These are phyloP conservation scores for Thalia dealbata DNA, from an alignment of 176 grass and related monocot species.

Conservation along the genomic window DNA sequence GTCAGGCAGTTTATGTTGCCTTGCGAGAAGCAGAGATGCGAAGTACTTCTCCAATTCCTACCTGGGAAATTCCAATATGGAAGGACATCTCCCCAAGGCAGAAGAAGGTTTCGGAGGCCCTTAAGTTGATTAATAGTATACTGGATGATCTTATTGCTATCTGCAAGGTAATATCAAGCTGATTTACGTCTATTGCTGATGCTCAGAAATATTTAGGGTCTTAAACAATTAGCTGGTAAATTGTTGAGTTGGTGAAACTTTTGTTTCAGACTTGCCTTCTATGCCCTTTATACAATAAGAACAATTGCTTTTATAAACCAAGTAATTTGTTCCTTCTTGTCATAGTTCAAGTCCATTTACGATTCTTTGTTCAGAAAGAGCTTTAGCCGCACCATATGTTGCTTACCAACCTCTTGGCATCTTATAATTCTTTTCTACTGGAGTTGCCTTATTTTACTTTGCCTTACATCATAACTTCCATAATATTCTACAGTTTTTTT, in stretches of 20 bases:
- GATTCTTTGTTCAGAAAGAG: neutral
- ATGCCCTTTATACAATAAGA: neutral
- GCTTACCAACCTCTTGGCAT: neutral
- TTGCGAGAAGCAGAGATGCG: constrained; percentile 85
- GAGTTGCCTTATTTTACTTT: neutral
- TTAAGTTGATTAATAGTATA: constrained; percentile 66
- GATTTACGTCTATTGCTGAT: neutral
- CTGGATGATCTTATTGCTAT: constrained; percentile 67
- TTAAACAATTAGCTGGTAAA: neutral
- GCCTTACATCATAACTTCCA: neutral
- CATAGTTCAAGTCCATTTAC: neutral
- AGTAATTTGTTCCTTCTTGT: neutral
- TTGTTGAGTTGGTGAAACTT: no score
- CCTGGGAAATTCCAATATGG: constrained; percentile 99
- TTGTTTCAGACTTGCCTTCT: no score
- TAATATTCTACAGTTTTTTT: no score
- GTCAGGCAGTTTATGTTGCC: constrained; percentile 68
- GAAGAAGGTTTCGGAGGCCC: constrained; percentile 81
- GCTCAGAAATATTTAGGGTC: neutral
- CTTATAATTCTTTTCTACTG: neutral
- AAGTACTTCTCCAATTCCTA: constrained; percentile 91
- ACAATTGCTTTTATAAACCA: neutral
- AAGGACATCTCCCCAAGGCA: constrained; percentile 94
- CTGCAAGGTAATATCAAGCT: constrained; percentile 65
- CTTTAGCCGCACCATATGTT: neutral